These are phyloP conservation scores for Lodderomyces jiufengensis DNA, from an alignment of 1,139 yeast genomes.

Conservation along the genomic window DNA sequence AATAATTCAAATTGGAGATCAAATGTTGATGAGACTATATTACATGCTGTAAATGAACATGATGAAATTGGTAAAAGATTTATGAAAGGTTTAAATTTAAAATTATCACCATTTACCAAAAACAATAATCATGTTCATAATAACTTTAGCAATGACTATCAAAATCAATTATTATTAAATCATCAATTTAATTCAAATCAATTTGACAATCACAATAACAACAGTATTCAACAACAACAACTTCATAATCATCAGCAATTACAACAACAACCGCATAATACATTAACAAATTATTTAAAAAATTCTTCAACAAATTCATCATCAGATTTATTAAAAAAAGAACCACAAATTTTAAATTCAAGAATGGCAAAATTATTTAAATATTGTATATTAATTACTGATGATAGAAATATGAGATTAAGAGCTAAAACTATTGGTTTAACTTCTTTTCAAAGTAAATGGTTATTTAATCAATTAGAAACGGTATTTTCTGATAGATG, in stretches of 20 bases:
- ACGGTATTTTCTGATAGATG: slow-evolving; percentile 35
- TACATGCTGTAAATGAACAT: slow-evolving; percentile 47
- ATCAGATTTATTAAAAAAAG: slow-evolving; percentile 1
- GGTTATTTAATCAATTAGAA: slow-evolving; percentile 57
- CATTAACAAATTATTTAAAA: slow-evolving; percentile 1
- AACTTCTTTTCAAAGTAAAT: slow-evolving; percentile 54
- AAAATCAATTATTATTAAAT: too few species aligned
- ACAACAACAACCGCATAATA: neutral
- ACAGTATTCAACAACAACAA: neutral
- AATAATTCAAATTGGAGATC: slow-evolving; percentile 64
- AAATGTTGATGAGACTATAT: slow-evolving; percentile 57
- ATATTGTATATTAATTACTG: slow-evolving; percentile 64
- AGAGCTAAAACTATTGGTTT: slow-evolving; percentile 62
- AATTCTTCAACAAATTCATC: neutral
- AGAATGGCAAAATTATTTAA: slow-evolving; percentile 42
- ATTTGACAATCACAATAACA: neutral
- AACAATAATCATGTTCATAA: neutral
- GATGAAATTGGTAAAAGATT: slow-evolving; percentile 42
- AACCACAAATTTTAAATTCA: slow-evolving; percentile 24
- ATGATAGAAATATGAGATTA: slow-evolving; percentile 68
- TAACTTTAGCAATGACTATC: neutral
- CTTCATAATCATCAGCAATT: slow-evolving; percentile 1
- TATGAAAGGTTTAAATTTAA: slow-evolving; percentile 34
- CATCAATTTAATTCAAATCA: too few species aligned
- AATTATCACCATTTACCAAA: slow-evolving; percentile 14